phyloP scores from a whole-genome alignment of 78 protist species.

The Protostelium mycophagum region DNA sequence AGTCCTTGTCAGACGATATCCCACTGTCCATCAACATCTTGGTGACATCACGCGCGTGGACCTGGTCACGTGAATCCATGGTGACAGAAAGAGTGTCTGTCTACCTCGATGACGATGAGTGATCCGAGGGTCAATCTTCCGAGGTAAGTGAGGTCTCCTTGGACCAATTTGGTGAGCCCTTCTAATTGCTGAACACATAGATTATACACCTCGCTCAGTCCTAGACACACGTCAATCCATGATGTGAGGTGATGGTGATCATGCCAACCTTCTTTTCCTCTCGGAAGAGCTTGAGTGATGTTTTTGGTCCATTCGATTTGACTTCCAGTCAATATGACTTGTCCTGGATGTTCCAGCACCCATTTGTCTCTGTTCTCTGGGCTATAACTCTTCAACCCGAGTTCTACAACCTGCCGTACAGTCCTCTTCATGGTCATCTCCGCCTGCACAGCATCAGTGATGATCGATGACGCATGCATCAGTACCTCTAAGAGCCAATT shows the following conservation, averaged over 20 bases:
- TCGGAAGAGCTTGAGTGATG: slow-evolving; percentile 15
- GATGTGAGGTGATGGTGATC: too few relatives aligned
- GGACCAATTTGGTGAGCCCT: slow-evolving; percentile 50
- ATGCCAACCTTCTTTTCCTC: slow-evolving; percentile 1
- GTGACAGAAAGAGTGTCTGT: background rate
- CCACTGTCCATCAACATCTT: slow-evolving; percentile 7
- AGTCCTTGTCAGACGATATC: slow-evolving; percentile 21
- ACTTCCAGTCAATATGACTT: slow-evolving; percentile 43
- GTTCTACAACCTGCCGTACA: slow-evolving; percentile 9
- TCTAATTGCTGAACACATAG: background rate
- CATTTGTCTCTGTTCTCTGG: slow-evolving; percentile 24
- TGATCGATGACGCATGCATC: background rate
- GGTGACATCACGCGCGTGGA: slow-evolving; percentile 70
- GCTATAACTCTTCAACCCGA: slow-evolving; percentile 22
- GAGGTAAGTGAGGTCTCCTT: slow-evolving; percentile 8
- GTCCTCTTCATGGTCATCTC: slow-evolving; percentile 38
- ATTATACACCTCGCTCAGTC: background rate
- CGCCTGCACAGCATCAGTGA: background rate
- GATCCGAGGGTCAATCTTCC: slow-evolving; percentile 35
- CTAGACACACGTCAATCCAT: too few relatives aligned
- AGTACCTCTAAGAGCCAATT: slow-evolving; percentile 61
- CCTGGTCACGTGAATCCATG: background rate
- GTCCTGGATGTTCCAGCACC: slow-evolving; percentile 59
- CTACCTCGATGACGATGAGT: slow-evolving; percentile 74
- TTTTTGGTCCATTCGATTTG: slow-evolving; percentile 57